phyloP scores from a whole-genome alignment of 306 rosid species.

The Astragalus glycyphyllos region DNA sequence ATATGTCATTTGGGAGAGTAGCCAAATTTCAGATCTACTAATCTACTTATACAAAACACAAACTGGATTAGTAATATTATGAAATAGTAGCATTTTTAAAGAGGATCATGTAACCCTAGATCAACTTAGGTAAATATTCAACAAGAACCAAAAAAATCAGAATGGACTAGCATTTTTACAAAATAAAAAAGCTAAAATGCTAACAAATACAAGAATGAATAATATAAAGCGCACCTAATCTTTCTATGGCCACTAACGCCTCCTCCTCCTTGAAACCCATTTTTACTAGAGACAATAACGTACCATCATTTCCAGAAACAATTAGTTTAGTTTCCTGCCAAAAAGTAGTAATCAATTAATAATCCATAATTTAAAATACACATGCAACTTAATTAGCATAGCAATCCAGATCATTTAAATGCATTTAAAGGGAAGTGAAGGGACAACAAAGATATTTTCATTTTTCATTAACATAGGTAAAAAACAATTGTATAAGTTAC shows the following conservation, averaged over 20 bases:
- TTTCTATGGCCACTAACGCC: slow-evolving; percentile 75
- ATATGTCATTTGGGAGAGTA: neutral
- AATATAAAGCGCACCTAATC: slow-evolving; percentile 72
- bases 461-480: slow-evolving; percentile 1
- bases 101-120: neutral
- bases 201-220: slow-evolving; percentile 20
- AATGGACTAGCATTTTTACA: neutral
- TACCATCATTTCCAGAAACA: slow-evolving; percentile 48
- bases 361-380: too few relatives aligned
- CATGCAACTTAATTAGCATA: too few relatives aligned
- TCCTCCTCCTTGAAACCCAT: slow-evolving; percentile 80
- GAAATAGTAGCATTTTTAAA: neutral
- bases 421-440: too few relatives aligned
- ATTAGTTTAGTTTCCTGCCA: slow-evolving; percentile 60
- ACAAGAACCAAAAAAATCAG: slow-evolving; percentile 9
- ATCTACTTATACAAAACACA: too few relatives aligned
- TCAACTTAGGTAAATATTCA: neutral
- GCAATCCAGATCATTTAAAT: too few relatives aligned
- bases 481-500: slow-evolving; percentile 7
- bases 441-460: too few relatives aligned
- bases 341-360: too few relatives aligned
- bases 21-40: neutral
- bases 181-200: slow-evolving; percentile 13
- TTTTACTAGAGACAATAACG: slow-evolving; percentile 52
- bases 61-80: too few relatives aligned